Percentiles rank a stretch among this genome's conserved stretches.
Conservation (phyloP, 2,329 filamentous ascomycete species). For the Eutypa lata region DNA sequence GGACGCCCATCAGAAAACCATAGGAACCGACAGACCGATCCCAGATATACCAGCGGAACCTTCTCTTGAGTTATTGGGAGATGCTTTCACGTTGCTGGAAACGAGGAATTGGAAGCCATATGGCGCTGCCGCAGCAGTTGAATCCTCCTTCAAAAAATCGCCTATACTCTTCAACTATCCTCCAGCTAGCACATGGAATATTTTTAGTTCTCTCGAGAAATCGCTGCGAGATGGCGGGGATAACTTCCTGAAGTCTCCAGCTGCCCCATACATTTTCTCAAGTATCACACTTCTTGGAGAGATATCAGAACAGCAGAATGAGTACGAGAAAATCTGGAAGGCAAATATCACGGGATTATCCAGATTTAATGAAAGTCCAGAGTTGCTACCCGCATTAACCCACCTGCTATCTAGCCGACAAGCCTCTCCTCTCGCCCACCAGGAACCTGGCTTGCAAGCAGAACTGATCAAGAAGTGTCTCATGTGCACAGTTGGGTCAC, state of each 20-base stretch:
- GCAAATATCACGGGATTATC: slow-evolving; percentile 42
- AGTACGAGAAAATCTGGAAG: slow-evolving; percentile 43
- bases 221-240: slow-evolving; percentile 57
- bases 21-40: slow-evolving; percentile 19
- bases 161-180: slow-evolving; percentile 38
- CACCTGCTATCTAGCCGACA: slow-evolving; percentile 45
- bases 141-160: slow-evolving; percentile 37
- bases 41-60: slow-evolving; percentile 25
- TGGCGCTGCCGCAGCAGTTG: slow-evolving; percentile 48
- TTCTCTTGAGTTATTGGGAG: slow-evolving; percentile 32
- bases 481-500: slow-evolving; percentile 32
- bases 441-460: slow-evolving; percentile 41
- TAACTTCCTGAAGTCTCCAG: slow-evolving; percentile 64
- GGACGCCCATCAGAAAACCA: slow-evolving; percentile 26
- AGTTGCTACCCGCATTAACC: slow-evolving; percentile 34
- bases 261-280: slow-evolving; percentile 62
- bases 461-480: slow-evolving; percentile 41
- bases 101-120: slow-evolving; percentile 56
- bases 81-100: slow-evolving; percentile 39
- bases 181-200: slow-evolving; percentile 24
- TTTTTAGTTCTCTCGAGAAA: slow-evolving; percentile 41
- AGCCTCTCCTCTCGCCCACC: slow-evolving; percentile 36
- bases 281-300: slow-evolving; percentile 57
- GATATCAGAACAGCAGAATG: slow-evolving; percentile 33
- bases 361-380: slow-evolving; percentile 23